Percentiles rank a stretch among this genome's conserved stretches.
Conservation (phyloP, 2,329 filamentous ascomycete genomes). For the Colletotrichum sublineola region DNA sequence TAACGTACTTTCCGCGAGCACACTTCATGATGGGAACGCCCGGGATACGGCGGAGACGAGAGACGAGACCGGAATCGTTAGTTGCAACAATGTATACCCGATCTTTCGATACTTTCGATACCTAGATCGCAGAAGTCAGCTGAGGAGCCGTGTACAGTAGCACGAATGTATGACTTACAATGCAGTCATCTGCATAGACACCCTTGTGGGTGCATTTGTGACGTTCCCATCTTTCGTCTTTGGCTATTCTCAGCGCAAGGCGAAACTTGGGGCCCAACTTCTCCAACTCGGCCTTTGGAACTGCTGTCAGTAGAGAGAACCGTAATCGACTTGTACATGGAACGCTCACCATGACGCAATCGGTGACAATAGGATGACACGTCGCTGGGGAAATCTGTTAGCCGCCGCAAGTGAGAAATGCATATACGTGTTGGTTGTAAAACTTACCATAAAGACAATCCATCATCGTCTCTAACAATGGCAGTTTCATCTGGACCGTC, state of each 20-base stretch:
- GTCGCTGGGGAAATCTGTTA: slow-evolving; percentile 67
- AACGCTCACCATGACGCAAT: slow-evolving; percentile 55
- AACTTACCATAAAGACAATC: slow-evolving; percentile 78
- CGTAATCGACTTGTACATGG: not conserved
- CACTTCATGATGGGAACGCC: slow-evolving; percentile 75
- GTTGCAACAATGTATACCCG: slow-evolving; percentile 80
- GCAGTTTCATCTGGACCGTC: slow-evolving; percentile 90
- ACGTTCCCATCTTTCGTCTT: slow-evolving; percentile 90
- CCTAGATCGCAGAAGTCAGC: slow-evolving; percentile 88
- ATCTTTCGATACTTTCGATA: slow-evolving; percentile 69
- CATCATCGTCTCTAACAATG: slow-evolving; percentile 90
- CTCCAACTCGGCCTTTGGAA: not conserved
- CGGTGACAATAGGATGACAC: slow-evolving; percentile 88
- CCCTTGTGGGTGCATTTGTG: slow-evolving; percentile 93
- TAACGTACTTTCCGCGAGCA: slow-evolving; percentile 90
- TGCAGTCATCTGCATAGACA: slow-evolving; percentile 73
- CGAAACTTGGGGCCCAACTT: slow-evolving; percentile 79
- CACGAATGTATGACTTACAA: not conserved
- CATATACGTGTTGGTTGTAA: too few species aligned
- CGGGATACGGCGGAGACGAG: slow-evolving; percentile 72
- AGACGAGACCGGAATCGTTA: slow-evolving; percentile 63
- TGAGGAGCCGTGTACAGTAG: slow-evolving; percentile 55
- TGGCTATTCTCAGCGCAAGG: slow-evolving; percentile 85
- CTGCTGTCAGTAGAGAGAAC: not conserved
- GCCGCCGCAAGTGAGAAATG: not conserved